Conservation (phyloP, 2,329 filamentous ascomycete species). For the Pseudogymnoascus destructans region DNA sequence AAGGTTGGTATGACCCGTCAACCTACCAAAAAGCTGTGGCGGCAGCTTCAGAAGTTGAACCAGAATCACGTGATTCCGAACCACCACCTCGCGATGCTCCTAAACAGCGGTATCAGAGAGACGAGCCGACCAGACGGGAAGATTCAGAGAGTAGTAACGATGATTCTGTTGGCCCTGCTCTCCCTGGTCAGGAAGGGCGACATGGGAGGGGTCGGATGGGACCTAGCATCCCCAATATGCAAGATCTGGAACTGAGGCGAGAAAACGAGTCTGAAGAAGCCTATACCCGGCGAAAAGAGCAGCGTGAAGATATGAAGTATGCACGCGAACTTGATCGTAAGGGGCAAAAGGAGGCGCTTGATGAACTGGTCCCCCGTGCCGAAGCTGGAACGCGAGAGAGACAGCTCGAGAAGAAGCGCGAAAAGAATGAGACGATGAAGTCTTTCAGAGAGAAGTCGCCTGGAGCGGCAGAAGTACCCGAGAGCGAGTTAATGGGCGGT, state of each 20-base stretch:
- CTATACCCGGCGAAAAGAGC: constrained; percentile 26
- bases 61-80: constrained; percentile 9
- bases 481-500: constrained; percentile 66
- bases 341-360: constrained; percentile 56
- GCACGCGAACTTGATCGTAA: constrained; percentile 52
- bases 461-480: constrained; percentile 50
- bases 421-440: constrained; percentile 58
- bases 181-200: constrained; percentile 27
- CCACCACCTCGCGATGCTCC: constrained; percentile 5
- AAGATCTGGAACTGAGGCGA: constrained; percentile 58
- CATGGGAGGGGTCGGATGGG: constrained; percentile 28
- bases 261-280: constrained; percentile 36
- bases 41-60: constrained; percentile 12
- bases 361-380: constrained; percentile 72
- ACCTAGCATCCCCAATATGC: constrained; percentile 53
- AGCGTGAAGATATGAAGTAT: constrained; percentile 38
- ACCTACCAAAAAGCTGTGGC: constrained; percentile 30
- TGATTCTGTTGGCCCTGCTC: constrained; percentile 35
- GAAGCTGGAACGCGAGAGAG: constrained; percentile 74
- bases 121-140: background rate
- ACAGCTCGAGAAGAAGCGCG: constrained; percentile 70
- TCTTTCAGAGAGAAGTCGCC: constrained; percentile 59
- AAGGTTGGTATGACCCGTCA: constrained; percentile 85
- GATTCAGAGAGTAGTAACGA: constrained; percentile 15
- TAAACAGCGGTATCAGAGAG: constrained; percentile 10